Evolutionary conservation across 2,329 filamentous ascomycete species (phyloP).

Genomic region (Aureobasidium sp.): DNA sequence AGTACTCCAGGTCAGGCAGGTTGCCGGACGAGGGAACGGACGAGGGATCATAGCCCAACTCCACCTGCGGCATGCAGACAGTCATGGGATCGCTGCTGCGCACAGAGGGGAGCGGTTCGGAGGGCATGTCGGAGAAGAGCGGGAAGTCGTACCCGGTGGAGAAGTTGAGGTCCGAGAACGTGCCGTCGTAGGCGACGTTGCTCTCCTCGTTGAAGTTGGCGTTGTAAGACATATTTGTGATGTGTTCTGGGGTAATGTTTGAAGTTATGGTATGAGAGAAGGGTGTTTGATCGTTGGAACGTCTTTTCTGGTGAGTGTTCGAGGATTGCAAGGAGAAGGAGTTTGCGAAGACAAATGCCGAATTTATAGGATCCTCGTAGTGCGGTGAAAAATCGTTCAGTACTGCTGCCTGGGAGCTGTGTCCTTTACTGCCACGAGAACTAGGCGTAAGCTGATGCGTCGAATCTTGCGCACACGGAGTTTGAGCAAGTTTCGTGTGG

Average conservation of each 20-base stretch:
- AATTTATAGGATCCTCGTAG: no score
- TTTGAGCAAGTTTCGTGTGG: constrained; percentile 28
- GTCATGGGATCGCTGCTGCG: no score
- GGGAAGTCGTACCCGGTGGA: no score
- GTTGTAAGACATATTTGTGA: neutral
- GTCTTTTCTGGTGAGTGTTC: neutral
- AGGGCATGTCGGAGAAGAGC: no score
- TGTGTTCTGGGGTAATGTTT: neutral
- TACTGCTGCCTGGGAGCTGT: neutral
- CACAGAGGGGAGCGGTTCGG: no score
- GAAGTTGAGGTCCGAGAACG: constrained; percentile 33
- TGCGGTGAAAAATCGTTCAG: neutral
- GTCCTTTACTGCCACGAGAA: neutral
- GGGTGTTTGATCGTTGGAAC: neutral
- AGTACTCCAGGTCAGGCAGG: constrained; percentile 56
- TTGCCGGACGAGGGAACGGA: constrained; percentile 47
- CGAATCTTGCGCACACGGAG: constrained; percentile 40
- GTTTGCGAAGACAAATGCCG: neutral
- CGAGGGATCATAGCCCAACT: constrained; percentile 63
- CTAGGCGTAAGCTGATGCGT: constrained; percentile 51
- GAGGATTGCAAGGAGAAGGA: neutral
- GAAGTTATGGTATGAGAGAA: neutral
- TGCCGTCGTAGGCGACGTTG: constrained; percentile 37
- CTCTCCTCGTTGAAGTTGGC: neutral
- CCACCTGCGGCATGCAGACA: no score